phyloP scores from a whole-genome alignment of 2,329 filamentous ascomycete species.

The Emergomyces africanus region DNA sequence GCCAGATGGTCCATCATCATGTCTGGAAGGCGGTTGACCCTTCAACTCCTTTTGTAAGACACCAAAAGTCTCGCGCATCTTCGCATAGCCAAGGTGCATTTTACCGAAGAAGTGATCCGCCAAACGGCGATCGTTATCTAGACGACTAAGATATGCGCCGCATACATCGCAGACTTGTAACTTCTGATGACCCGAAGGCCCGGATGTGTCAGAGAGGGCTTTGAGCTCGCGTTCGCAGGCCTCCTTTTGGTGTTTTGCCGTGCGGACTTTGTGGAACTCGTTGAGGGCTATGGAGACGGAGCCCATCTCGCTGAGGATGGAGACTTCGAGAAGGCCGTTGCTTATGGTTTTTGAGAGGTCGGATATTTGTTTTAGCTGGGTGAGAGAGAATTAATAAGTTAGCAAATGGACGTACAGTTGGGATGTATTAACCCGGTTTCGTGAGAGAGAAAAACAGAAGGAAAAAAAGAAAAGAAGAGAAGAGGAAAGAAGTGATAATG shows the following conservation, averaged over 20 bases:
- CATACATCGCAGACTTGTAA: constrained; percentile 98
- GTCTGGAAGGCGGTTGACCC: constrained; percentile 49
- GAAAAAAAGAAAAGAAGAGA: no score
- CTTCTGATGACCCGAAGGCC: constrained; percentile 92
- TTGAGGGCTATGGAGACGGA: constrained; percentile 71
- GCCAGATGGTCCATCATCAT: constrained; percentile 35
- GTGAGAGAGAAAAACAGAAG: not conserved
- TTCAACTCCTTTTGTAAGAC: constrained; percentile 78
- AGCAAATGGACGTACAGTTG: not conserved
- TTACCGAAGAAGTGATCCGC: constrained; percentile 99
- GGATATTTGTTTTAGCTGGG: constrained; percentile 64
- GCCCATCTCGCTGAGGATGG: constrained; percentile 69
- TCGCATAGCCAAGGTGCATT: constrained; percentile 96
- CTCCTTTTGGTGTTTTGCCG: constrained; percentile 66
- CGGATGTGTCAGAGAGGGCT: constrained; percentile 77
- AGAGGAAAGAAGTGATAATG: not conserved
- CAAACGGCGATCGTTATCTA: constrained; percentile 87
- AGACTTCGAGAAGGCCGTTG: constrained; percentile 71
- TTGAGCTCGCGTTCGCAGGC: constrained; percentile 83
- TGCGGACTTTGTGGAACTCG: constrained; percentile 75
- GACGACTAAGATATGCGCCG: constrained; percentile 78
- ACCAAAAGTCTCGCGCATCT: constrained; percentile 92
- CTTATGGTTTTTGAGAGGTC: constrained; percentile 69
- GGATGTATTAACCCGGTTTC: not conserved
- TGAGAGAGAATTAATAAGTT: not conserved